Conservation (phyloP, 2,329 filamentous ascomycete species). For the Penicillium sp. region DNA sequence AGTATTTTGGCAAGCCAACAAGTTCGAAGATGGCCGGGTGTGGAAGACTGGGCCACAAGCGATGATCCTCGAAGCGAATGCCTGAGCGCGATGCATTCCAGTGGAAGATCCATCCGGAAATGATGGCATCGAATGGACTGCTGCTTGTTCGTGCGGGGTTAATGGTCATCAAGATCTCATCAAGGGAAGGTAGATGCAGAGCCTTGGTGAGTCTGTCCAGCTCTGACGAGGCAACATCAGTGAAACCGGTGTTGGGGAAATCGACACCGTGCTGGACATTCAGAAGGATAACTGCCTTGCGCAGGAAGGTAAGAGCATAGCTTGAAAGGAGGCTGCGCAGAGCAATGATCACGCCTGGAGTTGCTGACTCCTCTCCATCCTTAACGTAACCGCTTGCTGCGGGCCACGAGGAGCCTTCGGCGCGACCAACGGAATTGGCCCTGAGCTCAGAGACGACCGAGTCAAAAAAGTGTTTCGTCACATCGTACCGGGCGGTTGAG, state of each 20-base stretch:
- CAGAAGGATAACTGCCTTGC: constrained; percentile 80
- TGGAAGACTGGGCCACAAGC: constrained; percentile 54
- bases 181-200: constrained; percentile 73
- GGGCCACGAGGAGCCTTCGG: constrained; percentile 36
- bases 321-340: constrained; percentile 59
- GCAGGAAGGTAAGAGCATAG: constrained; percentile 86
- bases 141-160: constrained; percentile 40
- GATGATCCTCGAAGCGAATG: constrained; percentile 33
- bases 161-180: constrained; percentile 70
- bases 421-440: constrained; percentile 36
- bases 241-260: constrained; percentile 69
- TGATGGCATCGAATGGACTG: constrained; percentile 51
- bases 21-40: constrained; percentile 95
- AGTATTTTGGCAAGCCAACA: constrained; percentile 87
- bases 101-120: constrained; percentile 69
- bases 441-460: constrained; percentile 39
- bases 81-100: constrained; percentile 37
- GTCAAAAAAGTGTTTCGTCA: constrained; percentile 39
- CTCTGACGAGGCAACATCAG: constrained; percentile 69
- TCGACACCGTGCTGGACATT: constrained; percentile 88
- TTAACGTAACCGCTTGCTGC: constrained; percentile 40
- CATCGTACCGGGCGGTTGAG: constrained; percentile 29
- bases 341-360: constrained; percentile 32
- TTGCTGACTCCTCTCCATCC: constrained; percentile 37
- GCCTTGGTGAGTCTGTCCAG: constrained; percentile 76